A percentile compares a stretch with the other conserved stretches of the same genome.
These are phyloP conservation scores for Rubroboletus satanas DNA, from an alignment of 768 basidiomycete species.

Conservation along the genomic window DNA sequence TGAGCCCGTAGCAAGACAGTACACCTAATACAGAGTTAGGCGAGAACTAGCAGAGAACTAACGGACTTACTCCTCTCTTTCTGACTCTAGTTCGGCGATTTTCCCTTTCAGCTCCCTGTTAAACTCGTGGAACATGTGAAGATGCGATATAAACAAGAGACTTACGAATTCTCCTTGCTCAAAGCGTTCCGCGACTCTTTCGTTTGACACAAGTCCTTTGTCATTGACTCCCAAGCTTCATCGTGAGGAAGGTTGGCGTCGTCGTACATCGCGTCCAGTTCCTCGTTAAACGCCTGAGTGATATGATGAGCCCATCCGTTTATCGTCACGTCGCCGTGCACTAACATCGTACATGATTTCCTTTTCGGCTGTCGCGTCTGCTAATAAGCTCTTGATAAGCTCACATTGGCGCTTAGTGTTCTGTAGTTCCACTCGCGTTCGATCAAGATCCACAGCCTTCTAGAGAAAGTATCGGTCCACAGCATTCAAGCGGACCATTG, in stretches of 20 bases:
- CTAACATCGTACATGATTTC: slow-evolving; percentile 90
- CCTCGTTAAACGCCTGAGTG: slow-evolving; percentile 85
- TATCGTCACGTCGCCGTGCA: not conserved
- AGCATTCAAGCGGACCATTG: not conserved
- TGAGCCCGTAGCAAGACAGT: slow-evolving; percentile 51
- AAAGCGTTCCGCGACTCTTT: slow-evolving; percentile 76
- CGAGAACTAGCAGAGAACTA: not conserved
- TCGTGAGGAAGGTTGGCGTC: slow-evolving; percentile 77
- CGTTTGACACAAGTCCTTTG: slow-evolving; percentile 63
- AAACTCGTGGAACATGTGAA: slow-evolving; percentile 4
- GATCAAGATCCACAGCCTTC: slow-evolving; percentile 64
- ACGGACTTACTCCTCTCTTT: slow-evolving; percentile 71
- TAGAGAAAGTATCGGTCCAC: slow-evolving; percentile 25
- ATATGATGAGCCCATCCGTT: not conserved
- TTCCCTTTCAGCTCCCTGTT: slow-evolving; percentile 65
- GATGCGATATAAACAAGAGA: slow-evolving; percentile 10
- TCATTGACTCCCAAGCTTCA: slow-evolving; percentile 80
- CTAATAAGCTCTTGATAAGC: slow-evolving; percentile 70
- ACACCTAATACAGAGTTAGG: slow-evolving; percentile 49
- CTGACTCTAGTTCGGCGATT: slow-evolving; percentile 65
- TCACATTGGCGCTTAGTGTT: slow-evolving; percentile 72
- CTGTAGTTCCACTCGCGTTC: slow-evolving; percentile 59
- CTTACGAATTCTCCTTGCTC: slow-evolving; percentile 77
- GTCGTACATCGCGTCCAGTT: slow-evolving; percentile 87
- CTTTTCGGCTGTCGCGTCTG: slow-evolving; percentile 79